phyloP scores from a whole-genome alignment of 306 rosid genomes.

The Quercus ilex region DNA sequence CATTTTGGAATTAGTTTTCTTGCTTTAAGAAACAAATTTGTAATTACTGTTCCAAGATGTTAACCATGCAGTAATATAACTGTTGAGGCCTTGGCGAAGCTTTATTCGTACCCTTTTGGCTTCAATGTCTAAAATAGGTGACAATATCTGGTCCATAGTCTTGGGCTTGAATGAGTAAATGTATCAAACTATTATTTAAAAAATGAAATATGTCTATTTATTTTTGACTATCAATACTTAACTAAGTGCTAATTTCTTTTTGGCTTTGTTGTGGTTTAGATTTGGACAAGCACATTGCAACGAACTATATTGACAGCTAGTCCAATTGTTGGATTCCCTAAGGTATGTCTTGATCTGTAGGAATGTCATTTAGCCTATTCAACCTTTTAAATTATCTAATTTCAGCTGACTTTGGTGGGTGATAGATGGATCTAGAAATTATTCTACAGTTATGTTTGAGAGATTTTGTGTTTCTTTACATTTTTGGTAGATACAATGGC shows the following conservation, averaged over 20 bases:
- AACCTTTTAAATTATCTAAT: neutral
- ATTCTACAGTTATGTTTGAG: neutral
- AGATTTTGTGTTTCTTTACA: neutral
- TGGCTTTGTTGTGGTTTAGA: conserved; percentile 38
- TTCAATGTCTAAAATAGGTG: neutral
- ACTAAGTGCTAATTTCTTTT: neutral
- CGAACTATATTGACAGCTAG: conserved; percentile 89
- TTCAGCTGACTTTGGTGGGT: neutral
- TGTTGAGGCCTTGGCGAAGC: neutral
- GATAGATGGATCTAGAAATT: conserved; percentile 5
- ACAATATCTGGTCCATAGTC: neutral
- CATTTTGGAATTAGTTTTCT: neutral
- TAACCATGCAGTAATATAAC: neutral
- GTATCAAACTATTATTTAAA: neutral
- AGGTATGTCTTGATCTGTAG: conserved; percentile 51
- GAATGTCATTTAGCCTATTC: neutral
- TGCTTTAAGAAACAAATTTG: neutral
- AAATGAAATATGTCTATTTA: neutral
- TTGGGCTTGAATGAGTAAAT: neutral
- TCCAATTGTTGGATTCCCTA: conserved; percentile 87
- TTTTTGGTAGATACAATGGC: conserved; percentile 86
- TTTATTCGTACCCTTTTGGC: too few relatives aligned
- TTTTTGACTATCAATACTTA: neutral
- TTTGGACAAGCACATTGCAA: conserved; percentile 98
- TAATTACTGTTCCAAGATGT: neutral